These are phyloP conservation scores for Saccharum spontaneum DNA, from an alignment of 176 grass and related monocot species.

Conservation along the genomic window DNA sequence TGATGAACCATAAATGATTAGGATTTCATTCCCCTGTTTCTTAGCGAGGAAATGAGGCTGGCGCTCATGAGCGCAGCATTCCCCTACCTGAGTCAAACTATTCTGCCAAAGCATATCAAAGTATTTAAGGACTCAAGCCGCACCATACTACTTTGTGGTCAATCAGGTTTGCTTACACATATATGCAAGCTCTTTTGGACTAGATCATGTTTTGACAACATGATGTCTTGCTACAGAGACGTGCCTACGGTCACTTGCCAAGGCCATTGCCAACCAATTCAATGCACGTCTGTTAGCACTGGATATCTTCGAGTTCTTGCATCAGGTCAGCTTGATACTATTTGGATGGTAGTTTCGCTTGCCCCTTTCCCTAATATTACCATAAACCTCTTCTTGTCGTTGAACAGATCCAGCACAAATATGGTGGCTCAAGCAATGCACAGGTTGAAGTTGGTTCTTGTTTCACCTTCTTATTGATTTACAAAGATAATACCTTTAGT, in stretches of 20 bases:
- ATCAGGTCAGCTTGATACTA: slow-evolving; percentile 31
- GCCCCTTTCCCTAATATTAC: slow-evolving; percentile 16
- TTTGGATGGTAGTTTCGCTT: not conserved
- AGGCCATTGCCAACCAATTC: slow-evolving; percentile 73
- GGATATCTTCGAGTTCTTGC: slow-evolving; percentile 63
- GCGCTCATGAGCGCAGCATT: slow-evolving; percentile 73
- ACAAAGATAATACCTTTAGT: not conserved
- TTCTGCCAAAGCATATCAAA: slow-evolving; percentile 55
- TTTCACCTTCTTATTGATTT: not conserved
- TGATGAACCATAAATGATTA: slow-evolving; percentile 20
- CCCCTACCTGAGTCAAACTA: slow-evolving; percentile 52
- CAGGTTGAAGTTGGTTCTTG: slow-evolving; percentile 47
- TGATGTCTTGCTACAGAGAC: slow-evolving; percentile 38
- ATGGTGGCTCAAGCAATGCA: slow-evolving; percentile 45
- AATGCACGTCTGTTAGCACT: slow-evolving; percentile 60
- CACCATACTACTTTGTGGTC: slow-evolving; percentile 83
- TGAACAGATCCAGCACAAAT: slow-evolving; percentile 77
- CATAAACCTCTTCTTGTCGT: slow-evolving; percentile 4
- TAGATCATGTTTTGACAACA: not conserved
- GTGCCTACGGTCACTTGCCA: slow-evolving; percentile 68
- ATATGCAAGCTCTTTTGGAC: not conserved
- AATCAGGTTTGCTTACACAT: slow-evolving; percentile 47
- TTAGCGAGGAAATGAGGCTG: slow-evolving; percentile 61
- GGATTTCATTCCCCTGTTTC: slow-evolving; percentile 17
- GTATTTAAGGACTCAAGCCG: slow-evolving; percentile 61